phyloP scores from a whole-genome alignment of 169 alveolate species.

The Blepharisma undulans region DNA sequence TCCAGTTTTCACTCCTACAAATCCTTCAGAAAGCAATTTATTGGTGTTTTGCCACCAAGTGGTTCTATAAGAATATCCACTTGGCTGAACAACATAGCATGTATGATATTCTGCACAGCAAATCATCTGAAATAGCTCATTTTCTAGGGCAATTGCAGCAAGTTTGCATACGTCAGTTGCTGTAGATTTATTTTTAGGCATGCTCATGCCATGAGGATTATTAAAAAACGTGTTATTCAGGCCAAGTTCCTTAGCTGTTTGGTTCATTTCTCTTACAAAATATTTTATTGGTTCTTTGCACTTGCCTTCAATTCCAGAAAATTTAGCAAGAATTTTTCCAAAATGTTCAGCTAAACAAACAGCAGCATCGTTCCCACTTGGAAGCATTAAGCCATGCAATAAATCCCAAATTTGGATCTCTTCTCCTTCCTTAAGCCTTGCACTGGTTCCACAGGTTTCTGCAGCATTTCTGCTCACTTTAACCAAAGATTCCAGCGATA shows the following conservation, averaged over 20 bases:
- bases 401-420: conserved; percentile 70
- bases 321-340: conserved; percentile 41
- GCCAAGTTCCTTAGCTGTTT: conserved; percentile 35
- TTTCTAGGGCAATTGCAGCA: background rate
- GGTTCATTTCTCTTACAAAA: conserved; percentile 68
- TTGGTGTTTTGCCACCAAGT: conserved; percentile 68
- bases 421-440: conserved; percentile 61
- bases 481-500: conserved; percentile 51
- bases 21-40: conserved; percentile 55
- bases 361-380: conserved; percentile 86
- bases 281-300: background rate
- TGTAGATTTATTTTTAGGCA: conserved; percentile 56
- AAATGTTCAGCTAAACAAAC: conserved; percentile 65
- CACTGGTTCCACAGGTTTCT: conserved; percentile 66
- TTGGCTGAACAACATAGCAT: background rate
- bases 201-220: conserved; percentile 62
- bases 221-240: conserved; percentile 47
- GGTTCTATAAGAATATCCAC: background rate
- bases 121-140: background rate
- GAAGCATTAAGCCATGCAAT: conserved; percentile 78
- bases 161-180: background rate
- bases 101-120: background rate
- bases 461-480: conserved; percentile 67
- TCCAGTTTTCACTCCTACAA: conserved; percentile 77
- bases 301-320: background rate